Evolutionary conservation across 345 rosid genomes (phyloP).

Genomic region (Salix koriyanagi): DNA sequence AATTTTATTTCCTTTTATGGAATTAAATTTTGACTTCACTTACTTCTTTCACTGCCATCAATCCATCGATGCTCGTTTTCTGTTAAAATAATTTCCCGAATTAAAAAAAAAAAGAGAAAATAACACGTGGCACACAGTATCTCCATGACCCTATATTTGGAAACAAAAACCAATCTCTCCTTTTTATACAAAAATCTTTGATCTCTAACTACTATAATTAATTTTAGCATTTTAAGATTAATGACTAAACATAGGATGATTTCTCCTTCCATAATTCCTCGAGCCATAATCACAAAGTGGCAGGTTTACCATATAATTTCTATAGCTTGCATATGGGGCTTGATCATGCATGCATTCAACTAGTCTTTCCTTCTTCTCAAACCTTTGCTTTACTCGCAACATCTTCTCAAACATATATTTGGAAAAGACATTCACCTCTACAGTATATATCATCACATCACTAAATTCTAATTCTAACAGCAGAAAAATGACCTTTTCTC

Average conservation of each 20-base stretch:
- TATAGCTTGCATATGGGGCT: neutral
- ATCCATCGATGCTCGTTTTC: too few relatives aligned
- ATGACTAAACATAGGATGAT: too few relatives aligned
- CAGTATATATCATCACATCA: neutral
- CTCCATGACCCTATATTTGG: neutral
- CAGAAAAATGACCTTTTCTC: neutral
- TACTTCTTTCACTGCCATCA: too few relatives aligned
- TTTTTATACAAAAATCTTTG: neutral
- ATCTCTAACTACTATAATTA: neutral
- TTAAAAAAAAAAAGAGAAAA: too few relatives aligned
- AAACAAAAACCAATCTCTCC: neutral
- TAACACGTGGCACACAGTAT: neutral
- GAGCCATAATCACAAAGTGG: too few relatives aligned
- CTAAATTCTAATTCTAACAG: neutral
- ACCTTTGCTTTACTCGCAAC: neutral
- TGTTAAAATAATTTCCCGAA: too few relatives aligned
- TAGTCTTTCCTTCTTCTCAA: too few relatives aligned
- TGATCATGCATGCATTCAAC: neutral
- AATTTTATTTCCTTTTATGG: too few relatives aligned
- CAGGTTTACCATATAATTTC: neutral
- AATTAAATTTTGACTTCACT: too few relatives aligned
- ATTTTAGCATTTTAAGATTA: too few relatives aligned
- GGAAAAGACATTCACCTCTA: neutral
- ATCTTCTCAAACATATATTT: neutral
- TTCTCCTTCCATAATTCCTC: too few relatives aligned